Evolutionary conservation across 1,139 yeast species (phyloP).

Genomic region (Scheffersomyces titani): DNA sequence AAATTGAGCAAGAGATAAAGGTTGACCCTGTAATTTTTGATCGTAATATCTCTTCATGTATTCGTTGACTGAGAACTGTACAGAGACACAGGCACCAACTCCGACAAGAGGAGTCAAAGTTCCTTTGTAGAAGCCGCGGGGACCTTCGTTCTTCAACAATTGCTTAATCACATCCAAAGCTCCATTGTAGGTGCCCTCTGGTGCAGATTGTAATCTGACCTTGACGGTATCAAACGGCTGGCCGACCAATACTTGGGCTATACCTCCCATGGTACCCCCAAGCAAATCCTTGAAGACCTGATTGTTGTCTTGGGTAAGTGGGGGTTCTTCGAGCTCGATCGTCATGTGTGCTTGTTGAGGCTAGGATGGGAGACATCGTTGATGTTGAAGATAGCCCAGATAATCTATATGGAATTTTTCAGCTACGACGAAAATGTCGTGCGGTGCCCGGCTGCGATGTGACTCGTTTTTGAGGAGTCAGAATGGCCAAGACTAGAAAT

Average conservation of each 20-base stretch:
- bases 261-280: constrained; percentile 93
- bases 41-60: constrained; percentile 80
- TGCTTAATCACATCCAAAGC: constrained; percentile 76
- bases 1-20: constrained; percentile 56
- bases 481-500: background rate
- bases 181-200: constrained; percentile 72
- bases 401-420: background rate
- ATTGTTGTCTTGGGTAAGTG: constrained; percentile 35
- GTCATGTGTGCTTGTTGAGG: constrained; percentile 24
- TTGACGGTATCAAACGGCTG: constrained; percentile 96
- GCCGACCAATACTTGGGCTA: constrained; percentile 92
- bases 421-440: background rate
- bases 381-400: background rate
- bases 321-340: constrained; percentile 50
- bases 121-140: constrained; percentile 83
- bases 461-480: background rate
- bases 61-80: constrained; percentile 82
- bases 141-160: constrained; percentile 73
- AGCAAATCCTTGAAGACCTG: constrained; percentile 79
- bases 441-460: background rate
- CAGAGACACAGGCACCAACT: constrained; percentile 91
- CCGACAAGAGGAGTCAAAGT: constrained; percentile 82
- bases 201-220: constrained; percentile 85
- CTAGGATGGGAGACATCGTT: background rate
- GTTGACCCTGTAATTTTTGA: constrained; percentile 39